phyloP scores from a whole-genome alignment of 192 early-diverging fungal genomes.

The Martensiomyces pterosporus region DNA sequence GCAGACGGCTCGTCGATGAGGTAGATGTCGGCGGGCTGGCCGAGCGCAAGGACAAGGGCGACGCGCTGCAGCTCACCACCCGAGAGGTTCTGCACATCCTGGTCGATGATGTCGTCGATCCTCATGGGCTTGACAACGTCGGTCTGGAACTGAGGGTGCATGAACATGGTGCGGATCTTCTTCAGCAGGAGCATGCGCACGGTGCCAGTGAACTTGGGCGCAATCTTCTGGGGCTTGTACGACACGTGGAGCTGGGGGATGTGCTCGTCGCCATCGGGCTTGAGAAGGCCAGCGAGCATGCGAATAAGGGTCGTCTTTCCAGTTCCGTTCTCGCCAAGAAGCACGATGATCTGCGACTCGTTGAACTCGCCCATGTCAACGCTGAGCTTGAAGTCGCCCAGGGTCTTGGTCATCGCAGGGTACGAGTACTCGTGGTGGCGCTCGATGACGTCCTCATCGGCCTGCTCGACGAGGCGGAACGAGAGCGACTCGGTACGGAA shows the following conservation, averaged over 20 bases:
- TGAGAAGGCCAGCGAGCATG: conserved; percentile 80
- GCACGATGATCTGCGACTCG: conserved; percentile 96
- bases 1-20: conserved; percentile 97
- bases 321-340: conserved; percentile 98
- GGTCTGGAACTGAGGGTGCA: conserved; percentile 93
- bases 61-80: conserved; percentile 99
- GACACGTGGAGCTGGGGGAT: conserved; percentile 84
- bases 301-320: conserved; percentile 97
- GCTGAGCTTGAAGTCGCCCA: conserved; percentile 77
- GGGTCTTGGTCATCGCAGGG: conserved; percentile 82
- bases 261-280: conserved; percentile 71
- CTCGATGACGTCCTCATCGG: conserved; percentile 66
- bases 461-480: conserved; percentile 89
- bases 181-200: conserved; percentile 89
- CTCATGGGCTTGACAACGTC: conserved; percentile 93
- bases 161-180: conserved; percentile 79
- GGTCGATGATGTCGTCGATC: conserved; percentile 91
- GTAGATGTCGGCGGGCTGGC: conserved; percentile 92
- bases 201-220: conserved; percentile 89
- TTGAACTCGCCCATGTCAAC: conserved; percentile 83
- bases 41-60: conserved; percentile 85
- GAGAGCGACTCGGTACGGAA: conserved; percentile 95
- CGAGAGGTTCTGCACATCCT: conserved; percentile 79
- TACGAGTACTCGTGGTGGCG: conserved; percentile 78
- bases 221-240: conserved; percentile 98